A percentile compares a stretch with the other conserved stretches of the same genome.
Evolutionary conservation across 2,329 filamentous ascomycete species (phyloP).

Genomic region (Beauveria sp.): DNA sequence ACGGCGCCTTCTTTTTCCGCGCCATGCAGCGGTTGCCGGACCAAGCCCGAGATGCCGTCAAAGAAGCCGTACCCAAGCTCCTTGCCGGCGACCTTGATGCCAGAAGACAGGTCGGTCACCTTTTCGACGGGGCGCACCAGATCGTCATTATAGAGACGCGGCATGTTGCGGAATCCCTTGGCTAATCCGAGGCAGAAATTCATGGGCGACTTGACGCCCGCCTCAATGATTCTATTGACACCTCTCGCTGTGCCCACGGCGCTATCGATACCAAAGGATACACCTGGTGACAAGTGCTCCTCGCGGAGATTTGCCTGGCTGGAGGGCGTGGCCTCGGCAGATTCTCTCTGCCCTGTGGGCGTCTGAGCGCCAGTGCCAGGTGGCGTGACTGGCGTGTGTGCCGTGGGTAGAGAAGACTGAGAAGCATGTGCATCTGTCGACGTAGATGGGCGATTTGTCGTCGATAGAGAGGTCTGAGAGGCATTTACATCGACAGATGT

Average conservation of each 20-base stretch:
- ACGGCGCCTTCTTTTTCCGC: conserved; percentile 37
- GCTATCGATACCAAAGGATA: conserved; percentile 37
- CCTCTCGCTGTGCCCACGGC: conserved; percentile 60
- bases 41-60: conserved; percentile 72
- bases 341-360: background rate
- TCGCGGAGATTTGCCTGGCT: background rate
- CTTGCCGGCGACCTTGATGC: conserved; percentile 69
- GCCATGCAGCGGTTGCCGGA: conserved; percentile 67
- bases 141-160: conserved; percentile 76
- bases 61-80: conserved; percentile 72
- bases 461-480: no score
- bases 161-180: conserved; percentile 82
- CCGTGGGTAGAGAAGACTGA: background rate
- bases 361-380: background rate
- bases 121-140: conserved; percentile 72
- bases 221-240: conserved; percentile 62
- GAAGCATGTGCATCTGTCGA: background rate
- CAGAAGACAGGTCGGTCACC: conserved; percentile 69
- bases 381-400: background rate
- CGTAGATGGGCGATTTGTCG: no score
- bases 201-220: conserved; percentile 73
- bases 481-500: no score
- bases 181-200: conserved; percentile 78
- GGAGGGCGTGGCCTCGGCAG: background rate
- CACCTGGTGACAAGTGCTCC: conserved; percentile 6